Evolutionary conservation across 2,329 filamentous ascomycete species (phyloP), one percentile per base, ranked within the genome.

Genomic region (Aureobasidium mangrovei): DNA sequence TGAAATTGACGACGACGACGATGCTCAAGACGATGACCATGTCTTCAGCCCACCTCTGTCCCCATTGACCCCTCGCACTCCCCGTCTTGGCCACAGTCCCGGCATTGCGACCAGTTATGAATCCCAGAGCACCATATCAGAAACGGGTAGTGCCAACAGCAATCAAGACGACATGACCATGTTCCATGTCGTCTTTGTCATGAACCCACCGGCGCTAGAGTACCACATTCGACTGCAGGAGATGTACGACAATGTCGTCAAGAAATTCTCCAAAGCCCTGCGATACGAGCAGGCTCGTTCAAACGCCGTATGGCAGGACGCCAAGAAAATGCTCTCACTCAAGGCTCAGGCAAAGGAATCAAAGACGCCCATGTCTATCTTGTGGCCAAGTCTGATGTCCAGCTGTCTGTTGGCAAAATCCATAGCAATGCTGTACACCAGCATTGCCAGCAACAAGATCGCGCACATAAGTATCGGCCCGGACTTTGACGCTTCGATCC

Each of bases 121-220:
- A 9, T 52, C 54, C 3, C 27, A 53, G 9, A 32, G 46, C 24
- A 7, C 40, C 38, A 42, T 47, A 31, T 53, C 46, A n/a, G 70
- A 64, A 47, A 66, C 65, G 12, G 56, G 60, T 6, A 68, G 66
- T 27, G 65, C 58, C 18, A 56, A 57, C 3, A 56, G 45, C 65
- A 10, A 68, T 64, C 7, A 70, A 69, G 48, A 56, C 36, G 84
- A 87, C 66, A 91, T 97, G 87, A 90, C 85, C 59, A 97, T 97
- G 91, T 98, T 98, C 72, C 95, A 96, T 68, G 80, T 96, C 8
- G 90, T 97, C 27, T 97, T 97, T 68, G 87, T 95, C 48, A 74
- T 96, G 60, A 86, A 88, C 60, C 87, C 90, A 3, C 85, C 84
- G 47, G 82, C 84, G 51, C 76, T 91, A 55, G 87, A 95, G 65